Conservation (phyloP, 2,329 filamentous ascomycete genomes). For the Trichoderma atroviride region DNA sequence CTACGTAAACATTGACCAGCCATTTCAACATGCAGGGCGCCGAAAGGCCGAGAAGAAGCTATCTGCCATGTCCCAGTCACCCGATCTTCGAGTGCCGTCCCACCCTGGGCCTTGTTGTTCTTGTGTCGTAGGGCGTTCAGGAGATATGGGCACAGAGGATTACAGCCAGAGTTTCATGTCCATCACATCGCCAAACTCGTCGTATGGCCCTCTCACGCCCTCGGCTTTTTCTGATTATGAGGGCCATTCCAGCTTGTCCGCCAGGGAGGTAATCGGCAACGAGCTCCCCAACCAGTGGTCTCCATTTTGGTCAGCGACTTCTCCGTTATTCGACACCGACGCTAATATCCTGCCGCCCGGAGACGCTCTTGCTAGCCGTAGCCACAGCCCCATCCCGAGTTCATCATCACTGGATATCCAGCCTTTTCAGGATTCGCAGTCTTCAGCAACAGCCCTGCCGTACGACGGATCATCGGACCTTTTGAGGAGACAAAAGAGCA, state of each 20-base stretch:
- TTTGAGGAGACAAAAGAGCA: background rate
- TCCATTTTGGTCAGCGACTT: conserved; percentile 7
- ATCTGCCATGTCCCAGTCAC: conserved; percentile 12
- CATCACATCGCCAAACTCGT: conserved; percentile 17
- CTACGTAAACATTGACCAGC: background rate
- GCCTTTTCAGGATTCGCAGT: conserved; percentile 19
- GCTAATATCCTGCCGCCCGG: background rate
- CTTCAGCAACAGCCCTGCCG: conserved; percentile 7
- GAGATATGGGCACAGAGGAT: background rate
- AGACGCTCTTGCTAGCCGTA: conserved; percentile 4
- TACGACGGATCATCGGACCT: conserved; percentile 10
- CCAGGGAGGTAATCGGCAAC: background rate
- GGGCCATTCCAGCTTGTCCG: background rate
- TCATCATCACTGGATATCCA: conserved; percentile 2
- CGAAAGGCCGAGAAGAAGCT: conserved; percentile 24
- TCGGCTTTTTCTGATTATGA: conserved; percentile 18
- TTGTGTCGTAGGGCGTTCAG: conserved; percentile 4
- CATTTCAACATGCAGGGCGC: background rate
- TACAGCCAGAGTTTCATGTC: conserved; percentile 11
- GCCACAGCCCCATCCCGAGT: conserved; percentile 16
- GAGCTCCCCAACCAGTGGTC: conserved; percentile 6
- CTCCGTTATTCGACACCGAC: conserved; percentile 16
- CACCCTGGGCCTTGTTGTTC: conserved; percentile 15
- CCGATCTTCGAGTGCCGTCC: background rate
- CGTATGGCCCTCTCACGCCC: conserved; percentile 18